Conservation (phyloP, 768 basidiomycete genomes). For the Amanita polypyramis region DNA sequence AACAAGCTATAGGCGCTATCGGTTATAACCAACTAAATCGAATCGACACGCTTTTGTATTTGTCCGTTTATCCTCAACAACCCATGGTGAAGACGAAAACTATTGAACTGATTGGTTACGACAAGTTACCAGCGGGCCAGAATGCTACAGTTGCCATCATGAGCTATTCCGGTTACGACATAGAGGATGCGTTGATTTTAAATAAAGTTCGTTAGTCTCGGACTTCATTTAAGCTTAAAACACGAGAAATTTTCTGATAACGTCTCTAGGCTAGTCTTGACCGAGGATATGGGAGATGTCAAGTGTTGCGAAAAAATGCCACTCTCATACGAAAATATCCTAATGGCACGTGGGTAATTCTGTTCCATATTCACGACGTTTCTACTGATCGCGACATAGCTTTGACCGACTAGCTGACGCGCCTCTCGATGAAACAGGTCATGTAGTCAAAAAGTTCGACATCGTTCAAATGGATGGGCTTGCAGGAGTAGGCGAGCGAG, state of each 20-base stretch:
- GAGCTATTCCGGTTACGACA: constrained; percentile 99
- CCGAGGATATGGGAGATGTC: constrained; percentile 95
- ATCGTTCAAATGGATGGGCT: constrained; percentile 90
- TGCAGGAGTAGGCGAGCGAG: constrained; percentile 88
- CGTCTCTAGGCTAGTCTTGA: constrained; percentile 78
- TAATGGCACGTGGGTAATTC: constrained; percentile 79
- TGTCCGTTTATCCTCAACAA: constrained; percentile 96
- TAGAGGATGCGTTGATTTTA: constrained; percentile 95
- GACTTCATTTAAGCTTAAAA: background rate
- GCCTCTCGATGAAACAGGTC: constrained; percentile 74
- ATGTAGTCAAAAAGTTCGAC: constrained; percentile 74
- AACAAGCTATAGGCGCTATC: constrained; percentile 98
- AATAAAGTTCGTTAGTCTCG: constrained; percentile 54
- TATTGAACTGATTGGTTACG: constrained; percentile 94
- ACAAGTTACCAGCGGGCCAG: constrained; percentile 93
- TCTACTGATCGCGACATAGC: constrained; percentile 25
- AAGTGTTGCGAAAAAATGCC: constrained; percentile 92
- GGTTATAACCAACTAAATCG: constrained; percentile 96
- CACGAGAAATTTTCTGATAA: constrained; percentile 7
- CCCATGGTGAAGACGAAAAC: constrained; percentile 99
- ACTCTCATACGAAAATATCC: constrained; percentile 94
- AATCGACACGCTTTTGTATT: constrained; percentile 96
- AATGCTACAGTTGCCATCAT: constrained; percentile 98
- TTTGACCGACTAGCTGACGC: constrained; percentile 94
- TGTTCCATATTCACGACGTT: background rate